A percentile compares a stretch with the other conserved stretches of the same genome.
These are phyloP conservation scores for Daldinia decipiens DNA, from an alignment of 495 filamentous ascomycete species.

Conservation along the genomic window DNA sequence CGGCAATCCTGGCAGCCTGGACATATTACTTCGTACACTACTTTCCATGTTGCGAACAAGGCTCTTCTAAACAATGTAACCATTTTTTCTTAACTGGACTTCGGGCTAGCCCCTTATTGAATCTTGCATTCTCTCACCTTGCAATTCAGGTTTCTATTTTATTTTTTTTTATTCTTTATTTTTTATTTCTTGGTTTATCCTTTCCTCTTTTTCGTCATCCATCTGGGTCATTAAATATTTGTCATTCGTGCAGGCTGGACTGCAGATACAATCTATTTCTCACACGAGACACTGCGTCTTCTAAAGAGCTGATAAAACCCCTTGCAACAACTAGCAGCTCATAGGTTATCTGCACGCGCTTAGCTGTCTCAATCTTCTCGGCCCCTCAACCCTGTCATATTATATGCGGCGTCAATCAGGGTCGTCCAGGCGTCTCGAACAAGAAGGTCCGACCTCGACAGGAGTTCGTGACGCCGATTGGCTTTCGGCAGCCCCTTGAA, in stretches of 20 bases:
- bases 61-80: slow-evolving; percentile 40
- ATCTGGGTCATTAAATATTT: background rate
- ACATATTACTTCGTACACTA: background rate
- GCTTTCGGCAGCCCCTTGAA: slow-evolving; percentile 33
- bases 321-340: slow-evolving; percentile 14
- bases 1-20: too few species aligned
- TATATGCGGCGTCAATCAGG: slow-evolving; percentile 63
- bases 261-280: slow-evolving; percentile 8
- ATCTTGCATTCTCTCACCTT: slow-evolving; percentile 7
- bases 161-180: background rate
- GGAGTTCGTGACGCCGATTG: slow-evolving; percentile 43
- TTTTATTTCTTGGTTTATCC: background rate
- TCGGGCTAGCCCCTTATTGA: slow-evolving; percentile 30
- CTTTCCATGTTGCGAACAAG: slow-evolving; percentile 25
- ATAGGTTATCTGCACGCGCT: slow-evolving; percentile 39
- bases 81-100: slow-evolving; percentile 26
- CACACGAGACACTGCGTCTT: slow-evolving; percentile 3
- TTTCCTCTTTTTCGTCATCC: background rate
- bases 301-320: slow-evolving; percentile 9
- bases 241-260: background rate
- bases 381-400: slow-evolving; percentile 39
- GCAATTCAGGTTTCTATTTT: slow-evolving; percentile 10
- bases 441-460: slow-evolving; percentile 52
- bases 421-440: slow-evolving; percentile 60
- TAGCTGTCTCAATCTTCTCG: slow-evolving; percentile 39